phyloP scores from a whole-genome alignment of 75 land plant genomes.

The Pseudotsuga menziesii region DNA sequence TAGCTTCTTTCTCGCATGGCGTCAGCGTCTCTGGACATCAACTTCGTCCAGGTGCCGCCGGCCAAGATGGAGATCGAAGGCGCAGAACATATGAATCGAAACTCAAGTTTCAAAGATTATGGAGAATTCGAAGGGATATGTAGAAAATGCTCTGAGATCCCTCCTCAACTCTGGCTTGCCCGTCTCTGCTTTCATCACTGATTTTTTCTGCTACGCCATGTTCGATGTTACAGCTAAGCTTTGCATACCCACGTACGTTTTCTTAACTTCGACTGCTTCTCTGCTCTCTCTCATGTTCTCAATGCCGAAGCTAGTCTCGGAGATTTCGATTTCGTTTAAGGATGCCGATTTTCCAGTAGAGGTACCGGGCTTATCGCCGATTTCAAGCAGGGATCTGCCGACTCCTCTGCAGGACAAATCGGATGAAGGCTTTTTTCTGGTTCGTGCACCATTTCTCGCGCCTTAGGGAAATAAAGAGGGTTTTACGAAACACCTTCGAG shows the following conservation, averaged over 20 bases:
- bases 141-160: background rate
- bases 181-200: background rate
- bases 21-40: background rate
- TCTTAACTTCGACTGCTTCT: background rate
- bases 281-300: background rate
- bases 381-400: conserved; percentile 19
- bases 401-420: conserved; percentile 33
- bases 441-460: conserved; percentile 14
- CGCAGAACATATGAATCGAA: background rate
- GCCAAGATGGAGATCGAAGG: too few species aligned
- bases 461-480: conserved; percentile 31
- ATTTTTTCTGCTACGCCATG: background rate
- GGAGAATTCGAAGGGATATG: too few species aligned
- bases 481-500: conserved; percentile 45
- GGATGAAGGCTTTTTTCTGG: conserved; percentile 10
- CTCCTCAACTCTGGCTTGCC: background rate
- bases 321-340: background rate
- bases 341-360: conserved; percentile 7
- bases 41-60: too few species aligned
- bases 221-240: background rate
- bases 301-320: background rate
- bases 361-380: conserved; percentile 32
- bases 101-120: background rate
- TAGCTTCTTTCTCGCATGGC: background rate
- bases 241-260: background rate